Conservation (phyloP, 2,329 filamentous ascomycete genomes). For the Exophiala spinifera region DNA sequence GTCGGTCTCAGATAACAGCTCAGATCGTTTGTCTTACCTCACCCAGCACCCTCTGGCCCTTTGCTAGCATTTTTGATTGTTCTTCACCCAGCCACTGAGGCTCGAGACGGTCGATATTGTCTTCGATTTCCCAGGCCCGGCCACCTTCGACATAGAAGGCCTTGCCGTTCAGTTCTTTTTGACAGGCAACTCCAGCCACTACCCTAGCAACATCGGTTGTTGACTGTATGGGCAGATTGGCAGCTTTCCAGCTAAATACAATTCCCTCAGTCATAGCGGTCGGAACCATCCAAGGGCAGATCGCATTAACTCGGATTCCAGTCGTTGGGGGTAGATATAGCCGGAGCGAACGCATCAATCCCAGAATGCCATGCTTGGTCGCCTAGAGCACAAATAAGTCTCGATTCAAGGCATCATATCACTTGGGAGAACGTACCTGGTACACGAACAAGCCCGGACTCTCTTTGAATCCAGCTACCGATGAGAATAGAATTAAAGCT, state of each 20-base stretch:
- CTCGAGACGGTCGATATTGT: slow-evolving; percentile 39
- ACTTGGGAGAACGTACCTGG: slow-evolving; percentile 21
- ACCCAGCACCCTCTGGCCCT: too few species aligned
- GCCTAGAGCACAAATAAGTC: slow-evolving; percentile 21
- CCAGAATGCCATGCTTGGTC: slow-evolving; percentile 50
- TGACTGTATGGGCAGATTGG: slow-evolving; percentile 39
- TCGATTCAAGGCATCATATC: background rate
- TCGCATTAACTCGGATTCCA: slow-evolving; percentile 42
- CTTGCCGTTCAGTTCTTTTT: slow-evolving; percentile 37
- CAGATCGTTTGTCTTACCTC: too few species aligned
- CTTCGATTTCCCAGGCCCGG: slow-evolving; percentile 44
- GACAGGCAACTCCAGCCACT: slow-evolving; percentile 36
- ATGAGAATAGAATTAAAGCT: slow-evolving; percentile 44
- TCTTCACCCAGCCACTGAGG: slow-evolving; percentile 44
- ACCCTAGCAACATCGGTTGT: slow-evolving; percentile 40
- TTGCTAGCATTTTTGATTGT: background rate
- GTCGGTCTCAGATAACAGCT: too few species aligned
- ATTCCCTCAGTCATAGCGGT: slow-evolving; percentile 39
- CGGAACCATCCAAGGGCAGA: slow-evolving; percentile 42
- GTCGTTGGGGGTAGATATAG: slow-evolving; percentile 32
- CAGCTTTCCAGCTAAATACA: slow-evolving; percentile 37
- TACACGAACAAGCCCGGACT: slow-evolving; percentile 49
- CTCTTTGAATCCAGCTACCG: slow-evolving; percentile 49
- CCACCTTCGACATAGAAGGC: slow-evolving; percentile 45
- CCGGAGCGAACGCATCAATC: slow-evolving; percentile 48